Evolutionary conservation across 768 basidiomycete genomes (phyloP).

Genomic region (Boletus sp.): DNA sequence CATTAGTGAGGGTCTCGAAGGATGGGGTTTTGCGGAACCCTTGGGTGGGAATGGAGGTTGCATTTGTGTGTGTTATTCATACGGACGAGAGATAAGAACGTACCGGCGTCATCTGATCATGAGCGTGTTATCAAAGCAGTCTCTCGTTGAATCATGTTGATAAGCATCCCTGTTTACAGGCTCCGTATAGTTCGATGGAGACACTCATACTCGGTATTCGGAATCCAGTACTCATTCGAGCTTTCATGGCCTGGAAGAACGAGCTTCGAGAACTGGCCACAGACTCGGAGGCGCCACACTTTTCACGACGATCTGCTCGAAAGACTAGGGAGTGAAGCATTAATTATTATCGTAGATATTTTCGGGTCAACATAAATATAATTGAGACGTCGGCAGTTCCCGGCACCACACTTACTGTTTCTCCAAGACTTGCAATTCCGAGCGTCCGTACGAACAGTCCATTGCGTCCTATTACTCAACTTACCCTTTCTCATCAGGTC

Average conservation of each 20-base stretch:
- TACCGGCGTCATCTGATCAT: slow-evolving; percentile 1
- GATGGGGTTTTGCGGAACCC: not conserved
- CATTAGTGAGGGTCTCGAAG: slow-evolving; percentile 3
- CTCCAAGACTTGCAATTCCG: slow-evolving; percentile 14
- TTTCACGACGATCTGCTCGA: too few relatives aligned
- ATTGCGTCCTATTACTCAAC: not conserved
- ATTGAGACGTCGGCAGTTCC: slow-evolving; percentile 24
- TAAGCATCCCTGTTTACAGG: not conserved
- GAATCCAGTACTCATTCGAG: not conserved
- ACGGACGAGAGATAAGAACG: slow-evolving; percentile 3
- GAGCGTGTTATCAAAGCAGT: not conserved
- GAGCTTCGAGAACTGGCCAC: not conserved
- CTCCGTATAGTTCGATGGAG: not conserved
- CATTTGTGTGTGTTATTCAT: not conserved
- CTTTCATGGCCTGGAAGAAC: not conserved
- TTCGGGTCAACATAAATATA: slow-evolving; percentile 3
- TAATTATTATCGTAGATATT: not conserved
- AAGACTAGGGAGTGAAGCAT: too few relatives aligned
- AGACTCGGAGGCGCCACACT: too few relatives aligned
- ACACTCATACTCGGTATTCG: not conserved
- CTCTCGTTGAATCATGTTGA: too few relatives aligned
- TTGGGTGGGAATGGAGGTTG: not conserved
- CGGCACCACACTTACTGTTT: slow-evolving; percentile 18
- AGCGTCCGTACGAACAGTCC: slow-evolving; percentile 13
- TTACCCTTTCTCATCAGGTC: slow-evolving; percentile 16